Percentiles rank a stretch among this genome's conserved stretches.
phyloP scores from a whole-genome alignment of 495 filamentous ascomycete genomes.

The Aspergillus taichungensis region DNA sequence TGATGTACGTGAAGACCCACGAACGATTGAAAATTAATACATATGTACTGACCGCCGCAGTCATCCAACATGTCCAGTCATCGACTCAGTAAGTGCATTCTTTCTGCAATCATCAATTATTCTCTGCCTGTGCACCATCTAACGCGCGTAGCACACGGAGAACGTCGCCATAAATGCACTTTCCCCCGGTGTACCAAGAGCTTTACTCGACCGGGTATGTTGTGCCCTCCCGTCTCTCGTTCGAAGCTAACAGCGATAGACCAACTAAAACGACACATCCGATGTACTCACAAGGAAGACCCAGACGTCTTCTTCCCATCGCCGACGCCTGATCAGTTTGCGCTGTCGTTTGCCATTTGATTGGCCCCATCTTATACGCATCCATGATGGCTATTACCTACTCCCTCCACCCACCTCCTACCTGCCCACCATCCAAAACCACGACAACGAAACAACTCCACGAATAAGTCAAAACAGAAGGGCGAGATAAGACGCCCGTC shows the following conservation, averaged over 20 bases:
- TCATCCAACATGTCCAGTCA: slow-evolving; percentile 45
- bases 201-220: slow-evolving; percentile 40
- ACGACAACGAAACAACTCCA: too few species aligned
- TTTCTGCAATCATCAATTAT: neutral
- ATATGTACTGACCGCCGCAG: slow-evolving; percentile 11
- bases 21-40: neutral
- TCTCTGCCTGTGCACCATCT: slow-evolving; percentile 2
- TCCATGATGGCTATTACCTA: too few species aligned
- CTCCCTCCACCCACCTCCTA: too few species aligned
- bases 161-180: slow-evolving; percentile 38
- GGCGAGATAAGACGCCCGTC: too few species aligned
- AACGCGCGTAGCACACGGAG: slow-evolving; percentile 29
- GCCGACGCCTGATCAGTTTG: slow-evolving; percentile 20
- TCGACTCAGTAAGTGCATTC: slow-evolving; percentile 27
- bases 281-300: slow-evolving; percentile 35
- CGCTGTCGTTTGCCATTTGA: slow-evolving; percentile 12
- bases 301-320: slow-evolving; percentile 14
- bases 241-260: slow-evolving; percentile 14
- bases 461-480: too few species aligned
- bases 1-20: slow-evolving; percentile 25
- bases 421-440: too few species aligned
- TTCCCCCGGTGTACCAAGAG: slow-evolving; percentile 38
- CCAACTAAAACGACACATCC: slow-evolving; percentile 39
- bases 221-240: neutral
- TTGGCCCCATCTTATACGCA: too few species aligned